Conservation (phyloP, 768 basidiomycete species). For the Leucosporidium yakuticum region DNA sequence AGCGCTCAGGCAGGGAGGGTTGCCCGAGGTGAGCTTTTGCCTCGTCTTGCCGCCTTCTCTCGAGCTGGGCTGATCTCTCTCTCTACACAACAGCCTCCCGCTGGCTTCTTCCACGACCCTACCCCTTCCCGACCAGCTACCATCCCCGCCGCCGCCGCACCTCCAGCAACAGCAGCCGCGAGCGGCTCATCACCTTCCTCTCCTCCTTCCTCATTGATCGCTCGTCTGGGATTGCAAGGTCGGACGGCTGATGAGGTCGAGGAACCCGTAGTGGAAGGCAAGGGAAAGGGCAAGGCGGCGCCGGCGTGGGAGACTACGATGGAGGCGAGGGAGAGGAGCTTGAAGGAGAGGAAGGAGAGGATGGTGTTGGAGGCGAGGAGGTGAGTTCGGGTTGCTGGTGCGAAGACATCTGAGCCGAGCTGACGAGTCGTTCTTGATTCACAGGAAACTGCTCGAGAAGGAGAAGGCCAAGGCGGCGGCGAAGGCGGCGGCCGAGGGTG, state of each 20-base stretch:
- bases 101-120: constrained; percentile 17
- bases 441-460: constrained; percentile 16
- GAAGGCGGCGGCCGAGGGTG: background rate
- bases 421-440: background rate
- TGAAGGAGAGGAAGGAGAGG: constrained; percentile 29
- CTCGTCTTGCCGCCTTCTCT: no score
- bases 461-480: constrained; percentile 6
- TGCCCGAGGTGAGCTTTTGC: constrained; percentile 23
- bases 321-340: constrained; percentile 21
- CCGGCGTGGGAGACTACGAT: constrained; percentile 13
- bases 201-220: constrained; percentile 28
- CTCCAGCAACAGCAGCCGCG: background rate
- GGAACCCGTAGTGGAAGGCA: background rate
- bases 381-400: background rate
- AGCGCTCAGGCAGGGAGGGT: constrained; percentile 18
- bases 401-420: background rate
- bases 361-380: constrained; percentile 32
- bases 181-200: background rate
- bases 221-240: constrained; percentile 18
- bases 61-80: background rate
- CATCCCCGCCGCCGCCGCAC: background rate
- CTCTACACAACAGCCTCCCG: constrained; percentile 15
- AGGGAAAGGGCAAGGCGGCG: constrained; percentile 18
- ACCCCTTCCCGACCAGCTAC: background rate
- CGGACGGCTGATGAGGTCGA: background rate